Conservation (phyloP, 2,329 filamentous ascomycete species). For the Alternaria viburni region DNA sequence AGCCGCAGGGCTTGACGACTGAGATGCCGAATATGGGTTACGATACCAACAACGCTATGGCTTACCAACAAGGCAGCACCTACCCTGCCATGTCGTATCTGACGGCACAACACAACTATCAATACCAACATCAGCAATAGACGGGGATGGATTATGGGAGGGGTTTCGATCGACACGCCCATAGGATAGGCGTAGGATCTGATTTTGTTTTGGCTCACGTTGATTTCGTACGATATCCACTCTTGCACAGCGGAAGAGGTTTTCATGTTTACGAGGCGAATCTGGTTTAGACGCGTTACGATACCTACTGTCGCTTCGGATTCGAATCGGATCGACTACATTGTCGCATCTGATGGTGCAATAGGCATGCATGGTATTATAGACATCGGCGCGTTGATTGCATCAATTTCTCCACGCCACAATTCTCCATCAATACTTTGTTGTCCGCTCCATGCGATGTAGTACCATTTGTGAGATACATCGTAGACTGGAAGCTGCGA, state of each 20-base stretch:
- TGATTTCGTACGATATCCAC: conserved; percentile 14
- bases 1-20: conserved; percentile 35
- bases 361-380: background rate
- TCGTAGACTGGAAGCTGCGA: background rate
- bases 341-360: conserved; percentile 3
- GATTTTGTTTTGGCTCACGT: background rate
- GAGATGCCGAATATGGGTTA: conserved; percentile 33
- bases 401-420: background rate
- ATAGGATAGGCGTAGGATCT: background rate
- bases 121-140: conserved; percentile 34
- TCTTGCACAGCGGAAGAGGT: conserved; percentile 2
- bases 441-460: background rate
- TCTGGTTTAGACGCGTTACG: background rate
- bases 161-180: background rate
- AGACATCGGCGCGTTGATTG: background rate
- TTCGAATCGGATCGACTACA: background rate
- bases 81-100: conserved; percentile 46
- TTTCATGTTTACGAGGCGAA: conserved; percentile 2
- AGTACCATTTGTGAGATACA: background rate
- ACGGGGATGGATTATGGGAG: background rate
- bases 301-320: background rate
- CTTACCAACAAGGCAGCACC: conserved; percentile 34
- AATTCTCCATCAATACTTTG: background rate
- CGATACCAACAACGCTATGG: conserved; percentile 35
- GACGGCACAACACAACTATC: conserved; percentile 40